phyloP scores from a whole-genome alignment of 177 flowering plant species.

The Vitis hybrid region DNA sequence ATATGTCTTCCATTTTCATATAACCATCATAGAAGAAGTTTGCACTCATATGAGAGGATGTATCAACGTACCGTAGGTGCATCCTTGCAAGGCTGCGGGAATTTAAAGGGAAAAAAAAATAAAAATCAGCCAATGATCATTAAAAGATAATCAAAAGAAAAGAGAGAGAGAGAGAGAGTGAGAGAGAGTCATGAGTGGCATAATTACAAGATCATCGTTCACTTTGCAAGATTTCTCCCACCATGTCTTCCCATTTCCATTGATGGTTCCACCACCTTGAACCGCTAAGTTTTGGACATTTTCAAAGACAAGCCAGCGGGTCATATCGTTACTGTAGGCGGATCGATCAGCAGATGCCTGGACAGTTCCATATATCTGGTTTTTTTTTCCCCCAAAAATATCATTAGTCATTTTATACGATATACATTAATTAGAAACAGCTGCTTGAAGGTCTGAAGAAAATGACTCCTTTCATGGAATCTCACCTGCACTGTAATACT shows the following conservation, averaged over 20 bases:
- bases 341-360: slow-evolving; percentile 43
- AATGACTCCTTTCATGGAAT: too few species aligned
- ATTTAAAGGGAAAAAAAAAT: slow-evolving; percentile 1
- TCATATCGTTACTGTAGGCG: slow-evolving; percentile 39
- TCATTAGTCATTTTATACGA: background rate
- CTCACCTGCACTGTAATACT: too few species aligned
- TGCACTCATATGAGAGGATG: background rate
- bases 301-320: slow-evolving; percentile 63
- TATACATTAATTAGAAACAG: too few species aligned
- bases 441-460: too few species aligned
- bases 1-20: background rate
- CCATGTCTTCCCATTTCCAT: slow-evolving; percentile 85
- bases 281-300: slow-evolving; percentile 42
- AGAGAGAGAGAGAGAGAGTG: background rate
- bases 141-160: background rate
- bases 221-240: slow-evolving; percentile 85
- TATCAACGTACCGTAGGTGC: slow-evolving; percentile 76
- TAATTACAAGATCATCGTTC: slow-evolving; percentile 43
- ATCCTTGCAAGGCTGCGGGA: slow-evolving; percentile 71
- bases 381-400: background rate
- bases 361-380: slow-evolving; percentile 56
- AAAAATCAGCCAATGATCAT: slow-evolving; percentile 7
- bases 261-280: slow-evolving; percentile 74
- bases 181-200: background rate
- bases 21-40: background rate